Base-by-base conservation (phyloP, 108 stramenopile species). In the Schizochytrium sp. region DNA sequence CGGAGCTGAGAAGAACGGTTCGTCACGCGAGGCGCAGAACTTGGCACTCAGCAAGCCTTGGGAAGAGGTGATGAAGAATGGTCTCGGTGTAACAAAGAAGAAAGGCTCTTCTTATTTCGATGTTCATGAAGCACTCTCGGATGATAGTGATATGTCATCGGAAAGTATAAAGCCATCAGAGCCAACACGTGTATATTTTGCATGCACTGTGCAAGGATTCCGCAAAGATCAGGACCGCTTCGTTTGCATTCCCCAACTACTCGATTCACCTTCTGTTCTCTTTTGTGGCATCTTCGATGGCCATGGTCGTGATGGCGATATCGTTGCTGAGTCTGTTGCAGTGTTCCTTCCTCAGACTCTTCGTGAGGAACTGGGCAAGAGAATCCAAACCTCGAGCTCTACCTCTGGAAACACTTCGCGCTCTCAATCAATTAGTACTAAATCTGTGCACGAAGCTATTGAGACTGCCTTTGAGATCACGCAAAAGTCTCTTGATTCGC, bases 141-240 rank as follows among this genome's bases (percentile, higher is more conserved):
- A 28, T 28, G 28, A 28, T 28, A 28, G 28, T 28, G 28, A 28
- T 28, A 28, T 28, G 28, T 28, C 28, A 28, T 28, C 28, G 28
- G 28, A 28, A 28, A 28, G 28, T 28, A 28, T 28, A 28, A 28
- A 28, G 28, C 28, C 28, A 28, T 28, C 28, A 28, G 28, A 28
- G 28, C 28, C 28, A 28, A 28, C 28, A 28, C 28, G 28, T 28
- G 28, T 28, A 28, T 69, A 83, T 53, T 49, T 83, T 10, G 19
- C 76, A 8, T 83, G 76, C 76, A 55, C 55, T 10, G 76, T 83
- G 76, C 76, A 83, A 28, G 76, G 76, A 5, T 83, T 55, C 3
- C 47, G 53, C 47, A 83, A 83, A 28, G 76, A 83, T 40, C 76
- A 83, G 76, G 76, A 83, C 3, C 47, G 76, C 50, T 83, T 83